These are phyloP conservation scores for Alternaria arbusti DNA, from an alignment of 2,329 filamentous ascomycete species.

Conservation along the genomic window DNA sequence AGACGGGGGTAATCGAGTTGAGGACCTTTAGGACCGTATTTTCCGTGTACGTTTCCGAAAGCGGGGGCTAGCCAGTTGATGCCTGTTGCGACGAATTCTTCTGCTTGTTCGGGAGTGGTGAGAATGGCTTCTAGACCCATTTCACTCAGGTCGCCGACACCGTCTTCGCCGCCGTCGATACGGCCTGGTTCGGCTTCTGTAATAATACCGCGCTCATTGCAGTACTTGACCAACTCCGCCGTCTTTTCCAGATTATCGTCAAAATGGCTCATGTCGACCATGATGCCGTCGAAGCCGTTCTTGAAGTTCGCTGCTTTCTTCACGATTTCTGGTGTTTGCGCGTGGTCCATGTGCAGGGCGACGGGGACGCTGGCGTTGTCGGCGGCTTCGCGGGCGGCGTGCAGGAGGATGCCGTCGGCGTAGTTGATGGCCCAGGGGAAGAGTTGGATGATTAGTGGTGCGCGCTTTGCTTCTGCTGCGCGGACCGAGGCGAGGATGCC, in stretches of 20 bases:
- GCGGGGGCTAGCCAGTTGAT: conserved; percentile 78
- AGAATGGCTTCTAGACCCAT: conserved; percentile 63
- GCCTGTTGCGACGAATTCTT: conserved; percentile 73
- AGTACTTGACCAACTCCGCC: conserved; percentile 66
- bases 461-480: conserved; percentile 70
- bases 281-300: conserved; percentile 43
- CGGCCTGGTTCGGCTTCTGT: conserved; percentile 75
- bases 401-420: conserved; percentile 58
- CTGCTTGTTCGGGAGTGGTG: conserved; percentile 72
- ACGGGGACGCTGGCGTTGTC: conserved; percentile 60
- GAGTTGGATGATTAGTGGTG: conserved; percentile 73
- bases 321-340: conserved; percentile 68
- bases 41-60: conserved; percentile 78
- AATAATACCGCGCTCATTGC: conserved; percentile 69
- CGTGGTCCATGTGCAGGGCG: conserved; percentile 70
- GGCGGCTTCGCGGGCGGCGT: conserved; percentile 54
- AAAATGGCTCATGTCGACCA: conserved; percentile 75
- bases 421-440: conserved; percentile 78
- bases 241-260: conserved; percentile 72
- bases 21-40: conserved; percentile 71
- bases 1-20: conserved; percentile 44
- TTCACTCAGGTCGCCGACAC: conserved; percentile 70
- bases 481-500: conserved; percentile 71
- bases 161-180: conserved; percentile 77
- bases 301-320: conserved; percentile 61